These are phyloP conservation scores for Linnemannia hyalina DNA, from an alignment of 192 early-diverging fungal genomes.

Conservation along the genomic window DNA sequence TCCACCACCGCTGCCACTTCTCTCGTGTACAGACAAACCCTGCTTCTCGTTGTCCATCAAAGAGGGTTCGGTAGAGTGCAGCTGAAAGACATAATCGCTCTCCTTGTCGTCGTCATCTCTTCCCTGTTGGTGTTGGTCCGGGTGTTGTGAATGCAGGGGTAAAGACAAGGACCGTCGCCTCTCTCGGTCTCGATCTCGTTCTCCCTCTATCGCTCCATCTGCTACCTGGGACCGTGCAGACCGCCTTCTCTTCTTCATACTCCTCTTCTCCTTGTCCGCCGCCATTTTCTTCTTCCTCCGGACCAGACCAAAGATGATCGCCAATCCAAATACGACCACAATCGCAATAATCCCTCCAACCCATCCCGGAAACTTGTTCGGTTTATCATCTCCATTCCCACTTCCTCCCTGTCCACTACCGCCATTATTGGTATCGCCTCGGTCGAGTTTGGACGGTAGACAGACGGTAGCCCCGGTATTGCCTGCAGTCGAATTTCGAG, in stretches of 20 bases:
- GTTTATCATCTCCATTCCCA: neutral
- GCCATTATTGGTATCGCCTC: neutral
- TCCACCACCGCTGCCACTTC: neutral
- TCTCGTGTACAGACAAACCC: neutral
- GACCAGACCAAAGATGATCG: constrained; percentile 27
- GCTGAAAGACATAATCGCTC: constrained; percentile 12
- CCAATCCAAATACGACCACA: constrained; percentile 16
- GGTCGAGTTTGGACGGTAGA: constrained; percentile 23
- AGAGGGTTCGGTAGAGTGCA: neutral
- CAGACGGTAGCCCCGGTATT: constrained; percentile 8
- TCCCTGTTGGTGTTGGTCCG: neutral
- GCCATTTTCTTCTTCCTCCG: constrained; percentile 32
- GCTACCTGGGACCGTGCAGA: neutral
- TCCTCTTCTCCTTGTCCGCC: constrained; percentile 24
- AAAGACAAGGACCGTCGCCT: neutral
- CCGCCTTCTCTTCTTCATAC: constrained; percentile 2
- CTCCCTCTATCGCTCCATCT: neutral
- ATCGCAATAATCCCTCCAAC: constrained; percentile 32
- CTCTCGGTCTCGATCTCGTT: constrained; percentile 12
- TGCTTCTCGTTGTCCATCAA: neutral
- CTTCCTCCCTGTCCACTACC: neutral
- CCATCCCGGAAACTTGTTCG: constrained; percentile 18
- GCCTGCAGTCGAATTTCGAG: neutral
- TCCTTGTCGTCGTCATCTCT: constrained; percentile 5
- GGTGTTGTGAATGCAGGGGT: neutral